Evolutionary conservation across 140 eudicot species (phyloP), one percentile per base, ranked within the genome.

Genomic region (Ambrosia hybrid): DNA sequence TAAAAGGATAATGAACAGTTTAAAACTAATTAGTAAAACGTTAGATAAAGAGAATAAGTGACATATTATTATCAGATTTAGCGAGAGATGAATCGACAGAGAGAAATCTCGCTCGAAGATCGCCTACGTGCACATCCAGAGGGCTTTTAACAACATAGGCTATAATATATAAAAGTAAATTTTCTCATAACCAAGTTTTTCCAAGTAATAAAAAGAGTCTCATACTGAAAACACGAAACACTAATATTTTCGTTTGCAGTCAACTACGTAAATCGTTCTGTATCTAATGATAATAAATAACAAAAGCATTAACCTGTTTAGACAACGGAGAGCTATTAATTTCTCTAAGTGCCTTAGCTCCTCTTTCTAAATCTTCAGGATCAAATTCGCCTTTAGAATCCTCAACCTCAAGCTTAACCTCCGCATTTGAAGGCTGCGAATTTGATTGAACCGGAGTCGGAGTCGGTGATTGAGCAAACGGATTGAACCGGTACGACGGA

Each of bases 351-450:
- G 93, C 94, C 51, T 79, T 86, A 67, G 97, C 97, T 3, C 91
- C 97, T 61, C 97, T 79, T 74, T 91, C 97, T 11, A 91, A 30
- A 65, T 91, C 70, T 43, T 86, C 94, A 37, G 96, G 86, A 81
- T 91, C 88, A 66, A 91, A 88, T 2, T 96, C 96, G 21, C 91
- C 84, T 75, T 81, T 88, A 2, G 91, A 76, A 61, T 75, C 94
- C 60, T 91, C 96, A 16, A 76, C 86, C 7, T 78, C 87, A 14
- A 91, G 80, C 45, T 79, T 77, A n/a, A 86, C 1, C 7, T 79
- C 88, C 63, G 80, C 43, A 9, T 82, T 78, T 4, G 91, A 51
- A 81, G 73, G 57, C n/a, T 68, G 68, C 63, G 71, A 10, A 1
- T 70, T 87, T 26, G 74, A 0, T 53, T 71, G 62, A 34, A 79